These are phyloP conservation scores for Scutellaria galericulata DNA, from an alignment of 257 asterid species.

Conservation along the genomic window DNA sequence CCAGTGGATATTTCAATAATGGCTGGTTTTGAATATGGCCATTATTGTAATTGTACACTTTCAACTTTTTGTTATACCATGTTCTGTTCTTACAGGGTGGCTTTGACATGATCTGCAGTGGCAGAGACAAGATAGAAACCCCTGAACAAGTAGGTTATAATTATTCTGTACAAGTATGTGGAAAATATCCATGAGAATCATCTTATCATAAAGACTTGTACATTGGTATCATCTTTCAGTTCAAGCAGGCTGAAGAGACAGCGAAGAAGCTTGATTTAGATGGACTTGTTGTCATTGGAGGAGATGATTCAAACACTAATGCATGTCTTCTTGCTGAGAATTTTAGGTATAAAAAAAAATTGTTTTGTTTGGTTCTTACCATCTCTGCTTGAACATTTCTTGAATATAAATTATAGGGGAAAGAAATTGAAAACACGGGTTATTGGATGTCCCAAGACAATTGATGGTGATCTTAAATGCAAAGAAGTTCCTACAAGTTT, in stretches of 20 bases:
- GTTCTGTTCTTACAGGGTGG: conserved; percentile 60
- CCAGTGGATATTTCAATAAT: conserved; percentile 1
- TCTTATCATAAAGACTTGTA: neutral
- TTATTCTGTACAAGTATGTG: neutral
- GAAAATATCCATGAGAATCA: neutral
- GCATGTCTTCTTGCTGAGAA: conserved; percentile 89
- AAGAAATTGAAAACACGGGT: conserved; percentile 72
- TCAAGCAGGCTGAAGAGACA: conserved; percentile 81
- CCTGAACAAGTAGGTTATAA: conserved; percentile 70
- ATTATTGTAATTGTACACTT: neutral
- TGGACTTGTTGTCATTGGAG: conserved; percentile 88
- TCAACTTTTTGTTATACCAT: neutral
- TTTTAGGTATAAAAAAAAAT: conserved; percentile 48
- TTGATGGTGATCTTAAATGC: conserved; percentile 81
- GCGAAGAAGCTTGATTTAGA: conserved; percentile 72
- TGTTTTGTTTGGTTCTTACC: conserved; percentile 6
- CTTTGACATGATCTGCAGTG: conserved; percentile 83
- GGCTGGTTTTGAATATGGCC: neutral
- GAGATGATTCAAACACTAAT: conserved; percentile 86
- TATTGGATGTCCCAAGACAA: conserved; percentile 85
- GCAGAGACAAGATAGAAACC: conserved; percentile 89
- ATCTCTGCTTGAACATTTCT: conserved; percentile 3
- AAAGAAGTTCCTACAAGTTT: conserved; percentile 84
- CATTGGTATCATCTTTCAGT: conserved; percentile 44
- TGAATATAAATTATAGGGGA: conserved; percentile 45